These are phyloP conservation scores for Rubia tinctorum DNA, from an alignment of 305 asterid species.

Conservation along the genomic window DNA sequence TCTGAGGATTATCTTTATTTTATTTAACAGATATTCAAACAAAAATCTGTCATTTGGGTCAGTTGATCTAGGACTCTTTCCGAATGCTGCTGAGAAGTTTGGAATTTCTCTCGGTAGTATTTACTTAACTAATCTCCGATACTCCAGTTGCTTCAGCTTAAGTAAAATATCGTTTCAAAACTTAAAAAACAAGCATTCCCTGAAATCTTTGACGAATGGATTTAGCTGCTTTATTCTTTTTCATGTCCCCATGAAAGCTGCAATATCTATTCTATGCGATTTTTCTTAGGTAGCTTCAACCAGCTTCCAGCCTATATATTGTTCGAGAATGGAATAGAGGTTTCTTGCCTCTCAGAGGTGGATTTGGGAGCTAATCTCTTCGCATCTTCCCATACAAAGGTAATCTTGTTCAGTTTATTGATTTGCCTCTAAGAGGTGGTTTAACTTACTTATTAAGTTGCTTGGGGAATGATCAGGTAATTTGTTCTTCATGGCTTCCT, in stretches of 20 bases:
- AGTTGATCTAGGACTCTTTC: constrained; percentile 95
- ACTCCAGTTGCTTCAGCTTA: neutral
- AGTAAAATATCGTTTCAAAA: neutral
- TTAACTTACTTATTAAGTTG: neutral
- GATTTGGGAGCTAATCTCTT: constrained; percentile 56
- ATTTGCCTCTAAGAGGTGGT: no score
- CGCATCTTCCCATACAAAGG: constrained; percentile 67
- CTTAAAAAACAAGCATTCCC: neutral
- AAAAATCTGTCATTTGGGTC: constrained; percentile 74
- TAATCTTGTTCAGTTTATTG: constrained; percentile 21
- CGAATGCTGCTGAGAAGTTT: constrained; percentile 91
- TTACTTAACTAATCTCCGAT: neutral
- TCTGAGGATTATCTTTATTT: neutral
- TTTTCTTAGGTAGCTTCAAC: constrained; percentile 54
- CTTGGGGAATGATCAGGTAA: neutral
- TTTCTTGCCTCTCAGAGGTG: constrained; percentile 55
- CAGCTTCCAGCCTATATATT: constrained; percentile 70
- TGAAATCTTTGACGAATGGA: neutral
- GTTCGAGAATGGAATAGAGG: constrained; percentile 63
- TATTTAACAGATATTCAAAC: constrained; percentile 65
- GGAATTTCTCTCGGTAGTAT: constrained; percentile 72
- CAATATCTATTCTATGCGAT: constrained; percentile 21
- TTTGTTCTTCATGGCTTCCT: neutral
- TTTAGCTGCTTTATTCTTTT: neutral
- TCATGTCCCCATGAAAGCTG: constrained; percentile 6